Evolutionary conservation across 768 basidiomycete genomes (phyloP).

Genomic region (Rhodotorula toruloides): DNA sequence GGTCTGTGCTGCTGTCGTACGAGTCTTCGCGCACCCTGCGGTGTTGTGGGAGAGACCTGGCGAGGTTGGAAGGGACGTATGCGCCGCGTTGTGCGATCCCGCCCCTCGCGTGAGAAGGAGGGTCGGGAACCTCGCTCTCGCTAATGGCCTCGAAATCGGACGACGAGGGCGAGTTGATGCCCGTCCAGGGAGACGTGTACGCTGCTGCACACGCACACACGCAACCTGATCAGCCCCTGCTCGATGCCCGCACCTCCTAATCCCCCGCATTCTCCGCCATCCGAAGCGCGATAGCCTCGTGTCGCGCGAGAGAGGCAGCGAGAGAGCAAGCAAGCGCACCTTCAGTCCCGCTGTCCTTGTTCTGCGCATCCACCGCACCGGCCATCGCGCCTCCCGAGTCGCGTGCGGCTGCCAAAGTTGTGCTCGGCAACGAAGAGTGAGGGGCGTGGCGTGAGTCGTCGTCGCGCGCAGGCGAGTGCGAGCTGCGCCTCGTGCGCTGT

Average conservation of each 20-base stretch:
- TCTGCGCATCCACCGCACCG: too few species aligned
- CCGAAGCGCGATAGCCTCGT: too few species aligned
- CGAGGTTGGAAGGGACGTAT: neutral
- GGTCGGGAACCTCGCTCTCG: constrained; percentile 1
- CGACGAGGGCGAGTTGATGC: constrained; percentile 14
- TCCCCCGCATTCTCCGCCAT: neutral
- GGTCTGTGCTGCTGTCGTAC: neutral
- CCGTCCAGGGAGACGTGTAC: constrained; percentile 13
- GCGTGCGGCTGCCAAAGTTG: too few species aligned
- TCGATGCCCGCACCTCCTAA: too few species aligned
- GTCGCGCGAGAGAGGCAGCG: neutral
- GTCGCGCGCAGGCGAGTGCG: too few species aligned
- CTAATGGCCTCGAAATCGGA: constrained; percentile 30
- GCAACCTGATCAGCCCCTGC: too few species aligned
- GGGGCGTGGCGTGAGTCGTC: too few species aligned
- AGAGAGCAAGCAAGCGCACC: neutral
- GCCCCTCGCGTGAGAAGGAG: neutral
- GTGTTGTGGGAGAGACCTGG: neutral
- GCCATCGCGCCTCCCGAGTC: too few species aligned
- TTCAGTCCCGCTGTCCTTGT: too few species aligned
- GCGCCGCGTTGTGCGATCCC: neutral
- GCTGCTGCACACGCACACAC: neutral
- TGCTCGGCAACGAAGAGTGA: too few species aligned
- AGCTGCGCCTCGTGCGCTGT: too few species aligned
- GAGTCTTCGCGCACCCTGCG: neutral